phyloP scores from a whole-genome alignment of 2,329 filamentous ascomycete genomes.

The Cordyceps militaris region DNA sequence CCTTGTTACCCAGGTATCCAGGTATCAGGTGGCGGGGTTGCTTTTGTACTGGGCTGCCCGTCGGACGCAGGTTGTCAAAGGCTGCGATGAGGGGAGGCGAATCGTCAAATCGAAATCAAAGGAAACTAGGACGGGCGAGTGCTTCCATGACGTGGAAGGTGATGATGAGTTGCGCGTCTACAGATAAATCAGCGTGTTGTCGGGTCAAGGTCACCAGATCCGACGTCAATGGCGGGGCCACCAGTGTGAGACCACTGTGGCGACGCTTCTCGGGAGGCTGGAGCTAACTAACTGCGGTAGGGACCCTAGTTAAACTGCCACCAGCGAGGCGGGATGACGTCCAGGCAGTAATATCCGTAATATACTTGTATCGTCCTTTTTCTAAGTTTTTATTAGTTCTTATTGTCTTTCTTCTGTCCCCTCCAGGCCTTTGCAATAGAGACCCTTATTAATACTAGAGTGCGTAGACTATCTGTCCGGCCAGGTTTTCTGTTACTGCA shows the following conservation, averaged over 20 bases:
- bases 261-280: neutral
- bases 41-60: neutral
- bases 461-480: no score
- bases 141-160: neutral
- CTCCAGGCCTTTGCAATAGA: no score
- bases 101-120: slow-evolving; percentile 3
- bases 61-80: neutral
- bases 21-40: slow-evolving; percentile 3
- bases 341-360: no score
- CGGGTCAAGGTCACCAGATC: slow-evolving; percentile 9
- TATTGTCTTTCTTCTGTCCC: no score
- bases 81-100: neutral
- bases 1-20: neutral
- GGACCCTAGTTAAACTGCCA: neutral
- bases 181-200: slow-evolving; percentile 1
- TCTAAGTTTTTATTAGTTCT: no score
- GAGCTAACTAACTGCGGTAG: no score
- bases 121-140: neutral
- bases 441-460: no score
- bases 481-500: no score
- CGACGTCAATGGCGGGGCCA: slow-evolving; percentile 10
- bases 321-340: no score
- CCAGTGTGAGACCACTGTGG: neutral
- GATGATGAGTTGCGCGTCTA: neutral
- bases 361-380: no score